Percentiles rank a stretch among this genome's conserved stretches.
These are phyloP conservation scores for Helminthosporium solani DNA, from an alignment of 2,329 filamentous ascomycete genomes.

Conservation along the genomic window DNA sequence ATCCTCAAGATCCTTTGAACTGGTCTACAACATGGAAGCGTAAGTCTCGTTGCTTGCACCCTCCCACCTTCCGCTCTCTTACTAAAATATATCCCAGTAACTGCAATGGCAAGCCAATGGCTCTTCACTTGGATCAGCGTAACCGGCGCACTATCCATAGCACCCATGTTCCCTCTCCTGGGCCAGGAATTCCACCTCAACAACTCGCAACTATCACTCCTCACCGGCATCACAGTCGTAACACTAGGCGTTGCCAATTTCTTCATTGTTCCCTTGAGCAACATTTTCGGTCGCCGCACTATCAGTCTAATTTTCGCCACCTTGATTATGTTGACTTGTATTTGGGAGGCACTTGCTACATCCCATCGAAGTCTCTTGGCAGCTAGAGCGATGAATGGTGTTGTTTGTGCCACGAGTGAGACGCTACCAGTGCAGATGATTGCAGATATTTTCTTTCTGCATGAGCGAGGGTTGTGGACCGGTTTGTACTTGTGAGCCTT, in stretches of 20 bases:
- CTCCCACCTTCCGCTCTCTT: not conserved
- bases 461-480: constrained; percentile 45
- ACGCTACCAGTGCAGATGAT: constrained; percentile 48
- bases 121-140: constrained; percentile 48
- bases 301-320: constrained; percentile 44
- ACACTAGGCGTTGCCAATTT: constrained; percentile 49
- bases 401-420: constrained; percentile 48
- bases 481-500: constrained; percentile 42
- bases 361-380: constrained; percentile 46
- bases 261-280: constrained; percentile 47
- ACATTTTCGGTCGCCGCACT: constrained; percentile 47
- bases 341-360: constrained; percentile 48
- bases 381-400: constrained; percentile 46
- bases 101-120: constrained; percentile 41
- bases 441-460: constrained; percentile 48
- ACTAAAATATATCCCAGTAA: constrained; percentile 22
- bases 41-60: constrained; percentile 11
- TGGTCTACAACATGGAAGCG: constrained; percentile 40
- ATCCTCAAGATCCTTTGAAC: constrained; percentile 41
- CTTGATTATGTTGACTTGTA: constrained; percentile 44
- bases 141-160: constrained; percentile 46
- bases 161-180: constrained; percentile 47
- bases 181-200: constrained; percentile 44
- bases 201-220: constrained; percentile 43
- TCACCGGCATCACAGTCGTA: constrained; percentile 48